phyloP scores from a whole-genome alignment of 495 filamentous ascomycete genomes.

The Neurospora sp. region DNA sequence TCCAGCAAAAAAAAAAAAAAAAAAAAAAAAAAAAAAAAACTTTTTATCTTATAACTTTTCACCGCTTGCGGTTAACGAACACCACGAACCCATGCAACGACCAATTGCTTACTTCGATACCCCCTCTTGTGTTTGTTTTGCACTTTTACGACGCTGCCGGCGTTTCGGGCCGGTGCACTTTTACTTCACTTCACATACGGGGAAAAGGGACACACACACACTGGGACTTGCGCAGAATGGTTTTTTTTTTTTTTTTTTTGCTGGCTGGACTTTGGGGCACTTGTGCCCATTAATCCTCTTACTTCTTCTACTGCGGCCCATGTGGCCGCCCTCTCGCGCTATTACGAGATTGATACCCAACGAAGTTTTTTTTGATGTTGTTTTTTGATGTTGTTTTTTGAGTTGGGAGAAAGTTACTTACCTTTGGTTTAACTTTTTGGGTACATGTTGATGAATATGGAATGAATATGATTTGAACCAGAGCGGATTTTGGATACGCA shows the following conservation, averaged over 20 bases:
- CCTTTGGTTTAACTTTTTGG: not conserved
- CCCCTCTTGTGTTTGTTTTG: not conserved
- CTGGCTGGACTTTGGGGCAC: not conserved
- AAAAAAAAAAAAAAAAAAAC: not conserved
- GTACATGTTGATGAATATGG: not conserved
- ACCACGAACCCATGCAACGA: not conserved
- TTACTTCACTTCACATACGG: not conserved
- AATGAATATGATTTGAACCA: not conserved
- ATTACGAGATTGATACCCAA: not conserved
- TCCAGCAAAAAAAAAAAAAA: not conserved
- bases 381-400: not conserved
- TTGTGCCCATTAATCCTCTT: not conserved
- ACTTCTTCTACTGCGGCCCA: not conserved
- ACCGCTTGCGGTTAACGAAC: not conserved
- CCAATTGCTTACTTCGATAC: not conserved
- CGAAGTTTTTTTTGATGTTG: not conserved
- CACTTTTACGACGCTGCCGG: not conserved
- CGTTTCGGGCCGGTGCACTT: not conserved
- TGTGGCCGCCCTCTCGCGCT: not conserved
- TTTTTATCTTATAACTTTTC: not conserved
- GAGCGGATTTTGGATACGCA: not conserved
- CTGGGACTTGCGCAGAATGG: not conserved
- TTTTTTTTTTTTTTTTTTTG: not conserved
- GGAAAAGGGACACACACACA: not conserved
- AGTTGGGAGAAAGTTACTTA: not conserved